phyloP scores from a whole-genome alignment of 1,284 basidiomycete species.

The Fomes fomentarius region DNA sequence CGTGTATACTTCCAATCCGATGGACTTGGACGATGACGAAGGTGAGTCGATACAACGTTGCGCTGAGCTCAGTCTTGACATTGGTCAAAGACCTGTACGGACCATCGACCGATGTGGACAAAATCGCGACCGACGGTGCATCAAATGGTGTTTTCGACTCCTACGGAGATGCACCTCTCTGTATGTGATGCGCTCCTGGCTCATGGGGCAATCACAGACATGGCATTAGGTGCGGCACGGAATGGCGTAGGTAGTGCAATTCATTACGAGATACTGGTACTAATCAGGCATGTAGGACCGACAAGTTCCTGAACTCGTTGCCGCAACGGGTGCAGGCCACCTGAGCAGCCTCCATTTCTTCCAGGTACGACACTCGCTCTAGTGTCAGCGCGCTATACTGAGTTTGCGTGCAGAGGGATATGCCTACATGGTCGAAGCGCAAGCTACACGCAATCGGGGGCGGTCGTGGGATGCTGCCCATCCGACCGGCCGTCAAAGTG shows the following conservation, averaged over 20 bases:
- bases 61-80: not conserved
- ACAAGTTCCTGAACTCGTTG: constrained; percentile 81
- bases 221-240: constrained; percentile 73
- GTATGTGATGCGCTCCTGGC: constrained; percentile 77
- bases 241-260: constrained; percentile 60
- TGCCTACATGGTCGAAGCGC: constrained; percentile 77
- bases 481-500: constrained; percentile 64
- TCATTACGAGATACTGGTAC: constrained; percentile 4
- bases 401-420: constrained; percentile 58
- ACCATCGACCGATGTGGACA: constrained; percentile 45
- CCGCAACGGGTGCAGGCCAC: constrained; percentile 78
- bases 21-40: constrained; percentile 80
- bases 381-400: too few species aligned
- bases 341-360: constrained; percentile 88
- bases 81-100: constrained; percentile 69
- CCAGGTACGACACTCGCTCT: too few species aligned
- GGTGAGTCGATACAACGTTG: constrained; percentile 8
- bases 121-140: constrained; percentile 39
- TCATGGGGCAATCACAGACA: constrained; percentile 80
- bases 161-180: constrained; percentile 64
- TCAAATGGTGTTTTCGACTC: constrained; percentile 34
- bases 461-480: constrained; percentile 74
- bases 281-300: constrained; percentile 55
- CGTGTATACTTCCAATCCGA: constrained; percentile 54
- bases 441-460: constrained; percentile 83